A percentile compares a stretch with the other conserved stretches of the same genome.
phyloP scores from a whole-genome alignment of 2,329 filamentous ascomycete species.

The Fusarium sp. region DNA sequence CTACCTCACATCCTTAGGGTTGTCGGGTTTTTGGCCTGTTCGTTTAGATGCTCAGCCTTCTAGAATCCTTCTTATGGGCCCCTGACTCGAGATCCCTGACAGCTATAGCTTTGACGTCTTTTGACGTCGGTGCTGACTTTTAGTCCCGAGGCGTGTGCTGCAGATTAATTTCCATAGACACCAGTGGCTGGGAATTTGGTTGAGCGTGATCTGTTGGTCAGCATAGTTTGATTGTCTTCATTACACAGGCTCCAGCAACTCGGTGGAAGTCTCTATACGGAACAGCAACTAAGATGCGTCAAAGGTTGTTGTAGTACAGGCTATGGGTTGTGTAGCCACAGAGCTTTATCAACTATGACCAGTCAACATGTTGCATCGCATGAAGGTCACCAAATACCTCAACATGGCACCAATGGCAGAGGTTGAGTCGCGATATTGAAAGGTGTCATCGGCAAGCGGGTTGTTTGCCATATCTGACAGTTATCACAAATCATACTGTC shows the following conservation, averaged over 20 bases:
- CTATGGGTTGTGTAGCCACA: constrained; percentile 6
- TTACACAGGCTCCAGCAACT: constrained; percentile 17
- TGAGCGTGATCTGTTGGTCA: constrained; percentile 9
- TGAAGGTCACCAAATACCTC: constrained; percentile 6
- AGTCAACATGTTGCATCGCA: constrained; percentile 28
- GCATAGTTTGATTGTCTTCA: constrained; percentile 31
- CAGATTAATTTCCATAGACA: constrained; percentile 31
- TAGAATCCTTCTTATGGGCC: constrained; percentile 43
- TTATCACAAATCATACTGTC: constrained; percentile 23
- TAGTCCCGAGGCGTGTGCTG: constrained; percentile 23
- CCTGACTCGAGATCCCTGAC: constrained; percentile 34
- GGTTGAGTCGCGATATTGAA: background rate
- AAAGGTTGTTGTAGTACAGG: constrained; percentile 11
- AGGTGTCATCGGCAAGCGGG: constrained; percentile 8
- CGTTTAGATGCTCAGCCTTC: constrained; percentile 39
- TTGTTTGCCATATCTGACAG: constrained; percentile 22
- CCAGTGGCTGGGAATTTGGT: constrained; percentile 17
- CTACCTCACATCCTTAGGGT: constrained; percentile 22
- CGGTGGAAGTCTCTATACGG: constrained; percentile 20
- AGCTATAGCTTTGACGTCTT: constrained; percentile 25
- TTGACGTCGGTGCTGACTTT: constrained; percentile 26
- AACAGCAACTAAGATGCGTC: constrained; percentile 2
- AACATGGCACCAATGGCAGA: constrained; percentile 16
- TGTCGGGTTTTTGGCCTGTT: constrained; percentile 8
- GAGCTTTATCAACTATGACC: constrained; percentile 11